These are phyloP conservation scores for Microsporum ferrugineum DNA, from an alignment of 2,329 filamentous ascomycete species.

Conservation along the genomic window DNA sequence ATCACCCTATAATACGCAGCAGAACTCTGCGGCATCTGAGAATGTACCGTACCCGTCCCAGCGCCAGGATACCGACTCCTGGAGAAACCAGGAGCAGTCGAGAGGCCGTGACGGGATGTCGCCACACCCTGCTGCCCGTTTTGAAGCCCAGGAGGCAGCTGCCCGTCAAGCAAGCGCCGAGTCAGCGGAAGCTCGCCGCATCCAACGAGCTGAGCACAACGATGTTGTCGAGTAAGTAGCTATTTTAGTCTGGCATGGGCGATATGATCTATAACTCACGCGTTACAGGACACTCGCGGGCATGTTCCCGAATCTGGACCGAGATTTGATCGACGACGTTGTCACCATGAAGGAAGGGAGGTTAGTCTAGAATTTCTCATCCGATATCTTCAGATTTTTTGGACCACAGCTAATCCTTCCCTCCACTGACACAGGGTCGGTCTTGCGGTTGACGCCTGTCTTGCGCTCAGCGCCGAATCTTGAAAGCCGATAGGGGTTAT, in stretches of 20 bases:
- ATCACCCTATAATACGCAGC: constrained; percentile 29
- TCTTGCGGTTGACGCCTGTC: constrained; percentile 73
- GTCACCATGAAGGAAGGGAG: constrained; percentile 90
- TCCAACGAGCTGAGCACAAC: constrained; percentile 73
- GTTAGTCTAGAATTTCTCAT: constrained; percentile 42
- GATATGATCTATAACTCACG: background rate
- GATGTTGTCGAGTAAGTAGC: constrained; percentile 65
- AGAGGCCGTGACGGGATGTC: constrained; percentile 18
- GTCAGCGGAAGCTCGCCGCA: constrained; percentile 69
- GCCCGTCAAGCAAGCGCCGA: constrained; percentile 85
- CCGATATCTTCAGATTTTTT: background rate
- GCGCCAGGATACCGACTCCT: constrained; percentile 8
- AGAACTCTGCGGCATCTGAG: constrained; percentile 1
- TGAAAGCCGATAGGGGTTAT: background rate
- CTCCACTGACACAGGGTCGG: constrained; percentile 49
- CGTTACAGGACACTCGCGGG: constrained; percentile 58
- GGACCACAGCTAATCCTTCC: background rate
- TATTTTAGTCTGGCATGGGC: background rate
- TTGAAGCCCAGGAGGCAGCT: constrained; percentile 75
- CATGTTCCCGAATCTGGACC: constrained; percentile 94
- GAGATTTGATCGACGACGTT: constrained; percentile 91
- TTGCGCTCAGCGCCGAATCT: constrained; percentile 51
- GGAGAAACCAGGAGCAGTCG: constrained; percentile 18
- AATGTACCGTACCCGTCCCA: constrained; percentile 8
- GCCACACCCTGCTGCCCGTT: constrained; percentile 18